Base-by-base conservation (phyloP, 306 rosid genomes). In the Leucaena leucocephala region DNA sequence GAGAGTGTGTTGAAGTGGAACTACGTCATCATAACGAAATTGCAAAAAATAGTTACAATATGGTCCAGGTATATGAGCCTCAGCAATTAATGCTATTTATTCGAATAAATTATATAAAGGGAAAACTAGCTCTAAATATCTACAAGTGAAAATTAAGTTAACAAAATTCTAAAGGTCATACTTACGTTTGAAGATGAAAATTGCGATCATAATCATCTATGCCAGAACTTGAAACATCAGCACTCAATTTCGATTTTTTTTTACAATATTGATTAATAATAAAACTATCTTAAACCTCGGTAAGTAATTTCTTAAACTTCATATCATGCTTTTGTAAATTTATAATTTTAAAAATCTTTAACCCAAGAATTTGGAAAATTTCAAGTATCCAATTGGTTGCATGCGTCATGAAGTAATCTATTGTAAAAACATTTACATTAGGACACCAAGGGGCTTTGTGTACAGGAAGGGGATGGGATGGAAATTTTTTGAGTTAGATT, bases 31-130 rank as follows among this genome's bases (percentile, higher is more conserved):
- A 27, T 33, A 33, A 13, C n/a, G 7, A 61, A 27, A 27, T 13
- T 61, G 39, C 17, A 33, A 61, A 33, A 33, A 4, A 12, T 50
- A 15, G 61, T 54, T 54, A 54, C 11, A n/a, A 54, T 8, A 50
- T 50, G 57, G 57, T 19, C 8, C 19, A 27, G 27, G 27, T 27
- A 50, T 64, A 55, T 84, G 88, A 59, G 75, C 88, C 83, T 78
- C 88, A 77, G 65, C 6, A 15, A 49, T 78, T 40, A 75, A 78
- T 85, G 86, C 74, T 64, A 85, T 82, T 75, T 78, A 82, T 64
- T 48, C 27, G 2, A 54, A 5, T 54, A 54, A 49, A 49, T 49
- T 44, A 76, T 64, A 54, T 4, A 54, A 3, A 52, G 59, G 27
- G 1, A 54, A 54, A 54, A 17, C 7, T 54, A 6, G 61, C 33